phyloP scores from a whole-genome alignment of 2,329 filamentous ascomycete genomes.

The Colletotrichum musae region DNA sequence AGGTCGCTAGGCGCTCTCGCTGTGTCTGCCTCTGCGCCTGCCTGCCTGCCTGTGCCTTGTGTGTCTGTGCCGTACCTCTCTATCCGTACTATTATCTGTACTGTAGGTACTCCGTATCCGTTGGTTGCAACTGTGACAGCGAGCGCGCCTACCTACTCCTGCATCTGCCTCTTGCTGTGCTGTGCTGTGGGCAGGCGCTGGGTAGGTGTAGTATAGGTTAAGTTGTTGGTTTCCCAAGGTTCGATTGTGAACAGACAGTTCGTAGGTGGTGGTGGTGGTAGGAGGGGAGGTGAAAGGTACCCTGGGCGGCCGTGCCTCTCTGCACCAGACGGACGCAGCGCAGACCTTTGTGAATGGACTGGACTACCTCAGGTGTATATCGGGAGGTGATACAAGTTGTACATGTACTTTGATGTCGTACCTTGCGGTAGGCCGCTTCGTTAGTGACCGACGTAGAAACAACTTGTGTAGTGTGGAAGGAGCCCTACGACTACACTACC shows the following conservation, averaged over 20 bases:
- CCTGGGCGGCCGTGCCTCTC: constrained; percentile 25
- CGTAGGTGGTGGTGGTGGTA: constrained; percentile 3
- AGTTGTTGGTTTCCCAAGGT: neutral
- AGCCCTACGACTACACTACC: neutral
- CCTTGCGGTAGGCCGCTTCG: constrained; percentile 23
- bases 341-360: constrained; percentile 11
- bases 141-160: too few species aligned
- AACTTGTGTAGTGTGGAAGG: constrained; percentile 5
- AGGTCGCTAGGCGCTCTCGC: constrained; percentile 21
- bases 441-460: constrained; percentile 9
- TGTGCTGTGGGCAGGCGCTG: constrained; percentile 21
- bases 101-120: too few species aligned
- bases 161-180: too few species aligned
- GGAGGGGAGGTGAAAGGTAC: constrained; percentile 21
- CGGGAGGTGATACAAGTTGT: constrained; percentile 13
- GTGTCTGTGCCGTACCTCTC: neutral
- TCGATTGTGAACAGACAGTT: too few species aligned
- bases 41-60: constrained; percentile 10
- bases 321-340: constrained; percentile 29
- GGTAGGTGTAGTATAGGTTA: neutral
- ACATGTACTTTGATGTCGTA: constrained; percentile 21
- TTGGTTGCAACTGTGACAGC: too few species aligned
- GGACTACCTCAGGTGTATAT: constrained; percentile 30
- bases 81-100: too few species aligned
- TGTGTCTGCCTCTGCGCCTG: constrained; percentile 28